Evolutionary conservation across 768 basidiomycete species (phyloP), one percentile per base, ranked within the genome.

Genomic region (Gloeophyllum trabeum): DNA sequence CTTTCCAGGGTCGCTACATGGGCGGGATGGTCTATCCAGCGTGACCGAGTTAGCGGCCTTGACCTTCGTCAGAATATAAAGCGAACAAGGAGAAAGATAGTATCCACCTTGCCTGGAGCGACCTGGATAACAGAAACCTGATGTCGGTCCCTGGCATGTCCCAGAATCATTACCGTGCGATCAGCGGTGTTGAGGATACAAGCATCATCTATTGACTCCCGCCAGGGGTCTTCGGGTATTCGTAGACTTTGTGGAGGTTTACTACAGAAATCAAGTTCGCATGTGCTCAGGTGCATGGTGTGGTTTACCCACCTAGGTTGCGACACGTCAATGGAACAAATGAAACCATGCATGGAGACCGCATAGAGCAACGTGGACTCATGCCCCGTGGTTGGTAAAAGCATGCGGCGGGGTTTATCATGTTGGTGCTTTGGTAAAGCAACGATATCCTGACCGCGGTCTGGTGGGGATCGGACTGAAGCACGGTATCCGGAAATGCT

Each of bases 141-240:
- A 3, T 42, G 24, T 18, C 16, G 26, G 39, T 65, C 61, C 25
- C 67, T 59, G 7, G 55, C 57, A 44, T 69, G 68, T 5, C 60
- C 67, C 0, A 70, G 54, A n/a, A 67, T 44, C 7, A 62, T 39
- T 22, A 61, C 20, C 21, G 54, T 43, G 2, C 50, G 50, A 40
- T 54, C 49, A 5, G 54, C 51, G 20, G 50, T 44, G 4, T 42
- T 41, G 24, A 70, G 34, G 5, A 67, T 38, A 43, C 69, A 72
- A 4, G 65, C 64, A 44, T 70, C 72, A 23, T 71, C 65, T 19
- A 73, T 53, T 18, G 49, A 48, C 24, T 62, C 67, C 28, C 10
- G 10, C 28, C 10, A 32, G 28, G 28, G 28, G 10, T 10, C 10
- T 16, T 32, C 28, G 28, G 28, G 28, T 10, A 32, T 32, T 10